phyloP scores from a whole-genome alignment of 768 basidiomycete species.

The Suillus subaureus region DNA sequence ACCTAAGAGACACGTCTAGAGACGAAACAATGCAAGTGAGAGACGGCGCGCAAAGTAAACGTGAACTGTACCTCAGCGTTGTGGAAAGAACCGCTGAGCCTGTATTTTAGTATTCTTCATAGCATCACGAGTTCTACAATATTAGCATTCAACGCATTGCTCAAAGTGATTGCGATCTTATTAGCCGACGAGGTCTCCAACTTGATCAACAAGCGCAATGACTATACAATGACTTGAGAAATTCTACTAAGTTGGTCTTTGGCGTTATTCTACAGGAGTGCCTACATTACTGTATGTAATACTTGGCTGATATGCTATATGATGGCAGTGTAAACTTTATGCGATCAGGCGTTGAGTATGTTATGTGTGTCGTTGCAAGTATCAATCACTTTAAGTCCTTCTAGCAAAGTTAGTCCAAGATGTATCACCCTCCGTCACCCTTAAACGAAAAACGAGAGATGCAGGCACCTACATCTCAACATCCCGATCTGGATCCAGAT shows the following conservation, averaged over 20 bases:
- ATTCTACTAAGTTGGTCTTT: background rate
- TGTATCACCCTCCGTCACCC: background rate
- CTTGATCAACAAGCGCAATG: background rate
- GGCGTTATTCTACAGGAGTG: background rate
- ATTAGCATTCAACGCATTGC: too few species aligned
- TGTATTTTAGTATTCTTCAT: too few species aligned
- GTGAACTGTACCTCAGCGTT: too few species aligned
- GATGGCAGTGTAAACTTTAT: background rate
- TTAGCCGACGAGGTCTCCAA: too few species aligned
- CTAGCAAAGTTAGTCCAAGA: background rate
- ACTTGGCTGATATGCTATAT: slow-evolving; percentile 3
- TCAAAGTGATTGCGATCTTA: too few species aligned
- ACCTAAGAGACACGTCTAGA: too few species aligned
- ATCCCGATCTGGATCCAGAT: background rate
- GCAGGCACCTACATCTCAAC: background rate
- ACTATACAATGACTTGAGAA: background rate
- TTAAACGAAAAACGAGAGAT: background rate
- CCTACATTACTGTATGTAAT: background rate
- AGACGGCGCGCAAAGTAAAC: too few species aligned
- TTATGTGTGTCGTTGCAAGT: background rate
- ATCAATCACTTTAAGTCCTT: slow-evolving; percentile 2
- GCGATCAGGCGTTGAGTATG: background rate
- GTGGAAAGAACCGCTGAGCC: too few species aligned
- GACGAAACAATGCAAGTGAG: too few species aligned
- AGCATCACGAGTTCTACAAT: too few species aligned